Base-by-base conservation (phyloP, 164 flowering plant genomes). In the Hamamelis virginiana region DNA sequence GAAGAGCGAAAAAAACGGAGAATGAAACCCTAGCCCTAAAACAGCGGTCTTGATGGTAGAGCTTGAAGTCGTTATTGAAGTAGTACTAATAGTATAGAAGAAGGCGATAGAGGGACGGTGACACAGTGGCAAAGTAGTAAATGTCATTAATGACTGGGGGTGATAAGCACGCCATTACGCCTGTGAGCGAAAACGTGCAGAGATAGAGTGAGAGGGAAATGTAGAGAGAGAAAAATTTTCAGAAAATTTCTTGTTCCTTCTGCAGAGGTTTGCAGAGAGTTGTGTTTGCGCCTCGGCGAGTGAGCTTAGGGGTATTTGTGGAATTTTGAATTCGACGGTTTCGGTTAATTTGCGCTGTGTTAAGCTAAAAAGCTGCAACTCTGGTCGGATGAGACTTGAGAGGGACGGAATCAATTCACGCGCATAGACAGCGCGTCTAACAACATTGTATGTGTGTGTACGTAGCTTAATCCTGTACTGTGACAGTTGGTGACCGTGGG, bases 121-220 rank as follows among this genome's bases (percentile, higher is more conserved):
- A 38, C 52, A 4, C 4, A 65, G 70, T 74, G 74, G 81, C 63
- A 76, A 23, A 62, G 27, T 18, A 64, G 84, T 81, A 78, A 78
- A 76, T 81, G 70, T 15, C 12, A 67, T 55, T 66, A 71, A 74
- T 70, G 68, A 59, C 19, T 11, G 52, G 47, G 69, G 65, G 62
- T 52, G 12, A 15, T 48, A 48, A 5, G 18, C 6, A 13, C 66
- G n/a, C 52, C 60, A 57, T 26, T 9, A 57, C 26, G 13, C 60
- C 16, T 57, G 60, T 57, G 60, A 55, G 26, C 22, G 58, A 10
- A 19, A 19, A 19, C 23, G 22, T 21, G 22, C 21, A 8, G 8
- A 55, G 58, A 55, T 19, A 55, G 23, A 19, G 23, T 15, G 21
- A n/a, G n/a, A n/a, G n/a, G n/a, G n/a, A n/a, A n/a, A n/a, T n/a